phyloP scores from a whole-genome alignment of 176 grass and related monocot species.

The Carex pumila region DNA sequence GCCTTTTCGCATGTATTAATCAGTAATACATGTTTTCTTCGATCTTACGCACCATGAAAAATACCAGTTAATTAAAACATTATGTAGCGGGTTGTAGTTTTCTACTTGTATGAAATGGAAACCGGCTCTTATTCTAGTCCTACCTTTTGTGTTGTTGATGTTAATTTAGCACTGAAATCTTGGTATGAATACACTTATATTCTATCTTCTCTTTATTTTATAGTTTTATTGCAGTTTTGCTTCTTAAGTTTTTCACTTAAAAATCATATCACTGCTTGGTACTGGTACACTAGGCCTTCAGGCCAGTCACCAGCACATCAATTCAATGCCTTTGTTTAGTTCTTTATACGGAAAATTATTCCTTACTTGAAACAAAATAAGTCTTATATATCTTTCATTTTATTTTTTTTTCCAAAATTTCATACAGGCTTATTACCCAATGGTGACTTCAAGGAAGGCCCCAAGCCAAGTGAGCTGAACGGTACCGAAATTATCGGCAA shows the following conservation, averaged over 20 bases:
- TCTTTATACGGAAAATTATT: background rate
- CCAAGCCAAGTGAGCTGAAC: conserved; percentile 44
- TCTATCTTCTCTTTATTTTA: background rate
- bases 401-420: background rate
- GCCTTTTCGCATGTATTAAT: background rate
- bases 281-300: background rate
- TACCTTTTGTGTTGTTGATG: background rate
- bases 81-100: no score
- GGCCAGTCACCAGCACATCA: background rate
- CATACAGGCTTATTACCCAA: conserved; percentile 62
- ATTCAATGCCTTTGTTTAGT: background rate
- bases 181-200: background rate
- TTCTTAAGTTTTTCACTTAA: background rate
- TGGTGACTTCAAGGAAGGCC: conserved; percentile 66
- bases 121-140: background rate
- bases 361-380: background rate
- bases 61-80: background rate
- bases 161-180: background rate
- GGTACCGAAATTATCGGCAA: conserved; percentile 51
- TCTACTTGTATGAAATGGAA: background rate
- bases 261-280: background rate
- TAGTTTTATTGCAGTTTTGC: no score
- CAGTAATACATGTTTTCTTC: background rate
- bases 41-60: background rate
- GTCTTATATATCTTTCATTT: background rate